Percentiles rank a stretch among this genome's conserved stretches.
phyloP scores from a whole-genome alignment of 2,329 filamentous ascomycete genomes.

The Penicillium glabrum region DNA sequence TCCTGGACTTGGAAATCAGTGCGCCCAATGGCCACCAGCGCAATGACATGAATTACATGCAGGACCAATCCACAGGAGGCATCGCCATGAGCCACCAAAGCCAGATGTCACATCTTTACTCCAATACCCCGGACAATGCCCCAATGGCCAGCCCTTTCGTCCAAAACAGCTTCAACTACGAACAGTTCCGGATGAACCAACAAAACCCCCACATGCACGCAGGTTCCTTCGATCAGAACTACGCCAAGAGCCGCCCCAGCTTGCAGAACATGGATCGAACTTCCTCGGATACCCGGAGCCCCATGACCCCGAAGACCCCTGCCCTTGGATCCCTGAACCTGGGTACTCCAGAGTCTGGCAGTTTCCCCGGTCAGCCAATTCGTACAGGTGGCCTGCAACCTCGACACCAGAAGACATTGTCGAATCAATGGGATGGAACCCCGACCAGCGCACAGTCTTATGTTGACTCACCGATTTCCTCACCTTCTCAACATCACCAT shows the following conservation, averaged over 20 bases:
- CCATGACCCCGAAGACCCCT: slow-evolving; percentile 84
- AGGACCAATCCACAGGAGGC: slow-evolving; percentile 55
- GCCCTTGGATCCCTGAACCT: slow-evolving; percentile 72
- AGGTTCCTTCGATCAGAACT: slow-evolving; percentile 55
- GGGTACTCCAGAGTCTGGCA: slow-evolving; percentile 67
- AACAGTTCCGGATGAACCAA: slow-evolving; percentile 68
- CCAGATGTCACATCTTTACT: slow-evolving; percentile 73
- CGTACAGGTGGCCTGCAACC: slow-evolving; percentile 61
- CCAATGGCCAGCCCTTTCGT: slow-evolving; percentile 90
- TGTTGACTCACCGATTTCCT: slow-evolving; percentile 84
- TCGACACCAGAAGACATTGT: slow-evolving; percentile 76
- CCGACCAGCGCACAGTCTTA: slow-evolving; percentile 82
- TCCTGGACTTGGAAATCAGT: slow-evolving; percentile 64
- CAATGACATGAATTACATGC: slow-evolving; percentile 38
- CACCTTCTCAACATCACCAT: slow-evolving; percentile 61
- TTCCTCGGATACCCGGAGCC: slow-evolving; percentile 71
- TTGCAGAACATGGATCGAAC: slow-evolving; percentile 70
- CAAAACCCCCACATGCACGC: slow-evolving; percentile 37
- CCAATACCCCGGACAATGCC: slow-evolving; percentile 86
- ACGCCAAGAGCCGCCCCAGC: slow-evolving; percentile 59
- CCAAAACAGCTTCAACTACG: slow-evolving; percentile 70
- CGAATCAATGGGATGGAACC: slow-evolving; percentile 88
- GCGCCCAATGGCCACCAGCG: slow-evolving; percentile 40
- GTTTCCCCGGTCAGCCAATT: slow-evolving; percentile 76
- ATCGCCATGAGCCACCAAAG: slow-evolving; percentile 64